A percentile compares a stretch with the other conserved stretches of the same genome.
Evolutionary conservation across 495 filamentous ascomycete genomes (phyloP).

Genomic region (Aspergillus avenaceus): DNA sequence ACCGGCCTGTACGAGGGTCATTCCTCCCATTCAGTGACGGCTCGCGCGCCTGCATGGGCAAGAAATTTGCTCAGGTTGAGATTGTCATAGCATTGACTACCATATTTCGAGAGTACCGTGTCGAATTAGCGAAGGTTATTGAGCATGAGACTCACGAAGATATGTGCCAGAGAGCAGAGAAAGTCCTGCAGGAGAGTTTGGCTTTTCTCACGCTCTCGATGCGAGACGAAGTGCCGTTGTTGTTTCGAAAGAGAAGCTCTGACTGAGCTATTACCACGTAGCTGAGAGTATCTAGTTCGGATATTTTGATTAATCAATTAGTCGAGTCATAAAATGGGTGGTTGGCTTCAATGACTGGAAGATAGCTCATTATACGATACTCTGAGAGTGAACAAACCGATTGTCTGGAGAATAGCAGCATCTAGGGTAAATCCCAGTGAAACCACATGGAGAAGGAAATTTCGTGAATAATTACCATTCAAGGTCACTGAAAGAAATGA

Average conservation of each 20-base stretch:
- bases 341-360: too few species aligned
- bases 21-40: constrained; percentile 74
- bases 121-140: constrained; percentile 16
- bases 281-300: too few species aligned
- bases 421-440: too few species aligned
- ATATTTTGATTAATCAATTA: too few species aligned
- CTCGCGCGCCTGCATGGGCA: constrained; percentile 62
- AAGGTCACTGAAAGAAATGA: too few species aligned
- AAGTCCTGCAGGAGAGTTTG: background rate
- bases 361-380: too few species aligned
- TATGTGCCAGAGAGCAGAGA: background rate
- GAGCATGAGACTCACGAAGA: background rate
- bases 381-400: too few species aligned
- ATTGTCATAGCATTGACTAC: constrained; percentile 59
- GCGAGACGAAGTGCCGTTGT: background rate
- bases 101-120: constrained; percentile 58
- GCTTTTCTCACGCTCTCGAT: constrained; percentile 1
- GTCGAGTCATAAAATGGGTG: too few species aligned
- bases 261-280: background rate
- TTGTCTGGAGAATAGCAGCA: too few species aligned
- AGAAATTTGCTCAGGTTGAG: constrained; percentile 72
- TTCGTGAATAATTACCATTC: too few species aligned
- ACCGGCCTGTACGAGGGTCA: constrained; percentile 55
- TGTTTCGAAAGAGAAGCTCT: background rate
- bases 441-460: too few species aligned